These are phyloP conservation scores for Crithidia fasciculata DNA, from an alignment of 208 protist genomes.

Conservation along the genomic window DNA sequence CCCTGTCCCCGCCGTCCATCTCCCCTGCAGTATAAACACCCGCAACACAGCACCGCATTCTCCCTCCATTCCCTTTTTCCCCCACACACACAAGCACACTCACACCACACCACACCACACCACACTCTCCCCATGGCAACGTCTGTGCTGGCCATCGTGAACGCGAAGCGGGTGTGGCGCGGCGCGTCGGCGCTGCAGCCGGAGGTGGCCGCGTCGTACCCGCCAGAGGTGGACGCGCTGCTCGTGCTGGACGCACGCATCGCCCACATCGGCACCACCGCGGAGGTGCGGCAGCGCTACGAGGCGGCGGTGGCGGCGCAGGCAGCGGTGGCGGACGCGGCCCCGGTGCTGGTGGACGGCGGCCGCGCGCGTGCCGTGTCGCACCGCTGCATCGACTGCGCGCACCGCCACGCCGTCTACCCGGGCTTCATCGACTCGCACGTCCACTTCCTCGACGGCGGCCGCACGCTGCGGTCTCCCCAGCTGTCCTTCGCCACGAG, in stretches of 20 bases:
- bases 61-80: not conserved
- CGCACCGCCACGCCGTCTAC: slow-evolving; percentile 36
- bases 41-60: not conserved
- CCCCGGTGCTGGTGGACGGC: slow-evolving; percentile 19
- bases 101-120: not conserved
- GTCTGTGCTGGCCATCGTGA: slow-evolving; percentile 51
- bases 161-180: slow-evolving; percentile 52
- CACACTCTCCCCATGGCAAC: slow-evolving; percentile 22
- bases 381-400: slow-evolving; percentile 53
- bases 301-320: slow-evolving; percentile 15
- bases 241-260: slow-evolving; percentile 50
- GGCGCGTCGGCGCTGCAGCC: slow-evolving; percentile 40
- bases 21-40: not conserved
- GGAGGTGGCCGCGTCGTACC: slow-evolving; percentile 28
- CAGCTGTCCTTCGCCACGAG: slow-evolving; percentile 30
- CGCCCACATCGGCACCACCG: slow-evolving; percentile 38
- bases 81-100: not conserved
- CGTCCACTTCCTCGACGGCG: slow-evolving; percentile 64
- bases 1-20: not conserved
- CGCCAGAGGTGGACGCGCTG: slow-evolving; percentile 41
- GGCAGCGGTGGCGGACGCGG: slow-evolving; percentile 11
- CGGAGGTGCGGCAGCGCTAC: slow-evolving; percentile 36
- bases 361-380: slow-evolving; percentile 32
- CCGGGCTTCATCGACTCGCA: slow-evolving; percentile 78
- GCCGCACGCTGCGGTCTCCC: slow-evolving; percentile 39